These are phyloP conservation scores for Saccharomyces jurei DNA, from an alignment of 805 yeast species.

Conservation along the genomic window DNA sequence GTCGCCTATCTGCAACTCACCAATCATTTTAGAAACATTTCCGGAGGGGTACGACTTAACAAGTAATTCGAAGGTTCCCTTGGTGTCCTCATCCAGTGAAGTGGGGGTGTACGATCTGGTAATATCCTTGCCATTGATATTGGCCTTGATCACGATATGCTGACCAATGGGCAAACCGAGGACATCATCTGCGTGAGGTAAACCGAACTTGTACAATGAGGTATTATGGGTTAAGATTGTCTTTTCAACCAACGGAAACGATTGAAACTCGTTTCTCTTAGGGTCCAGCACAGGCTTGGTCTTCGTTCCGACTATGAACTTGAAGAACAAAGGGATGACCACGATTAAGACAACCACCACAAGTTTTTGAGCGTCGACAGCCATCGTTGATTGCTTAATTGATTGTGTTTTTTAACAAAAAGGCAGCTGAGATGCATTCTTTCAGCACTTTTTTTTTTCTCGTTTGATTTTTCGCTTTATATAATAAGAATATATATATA, in stretches of 20 bases:
- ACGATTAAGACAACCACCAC: not conserved
- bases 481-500: not conserved
- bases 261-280: slow-evolving; percentile 54
- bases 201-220: slow-evolving; percentile 72
- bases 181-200: slow-evolving; percentile 65
- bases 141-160: slow-evolving; percentile 75
- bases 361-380: not conserved
- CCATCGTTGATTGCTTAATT: slow-evolving; percentile 1
- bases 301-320: not conserved
- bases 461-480: not conserved
- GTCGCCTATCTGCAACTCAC: slow-evolving; percentile 70
- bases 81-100: slow-evolving; percentile 61
- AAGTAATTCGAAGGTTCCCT: slow-evolving; percentile 77
- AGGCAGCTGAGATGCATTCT: not conserved
- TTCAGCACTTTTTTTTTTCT: not conserved
- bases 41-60: slow-evolving; percentile 83
- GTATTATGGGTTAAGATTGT: slow-evolving; percentile 72
- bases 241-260: slow-evolving; percentile 75
- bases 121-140: slow-evolving; percentile 69
- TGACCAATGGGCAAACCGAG: slow-evolving; percentile 92
- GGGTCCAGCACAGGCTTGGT: slow-evolving; percentile 38
- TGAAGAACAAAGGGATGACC: not conserved
- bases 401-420: not conserved
- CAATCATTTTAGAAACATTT: slow-evolving; percentile 69
- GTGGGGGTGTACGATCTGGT: slow-evolving; percentile 88